Evolutionary conservation across 2,329 filamentous ascomycete species (phyloP).

Genomic region (Lecanicillium sp.): DNA sequence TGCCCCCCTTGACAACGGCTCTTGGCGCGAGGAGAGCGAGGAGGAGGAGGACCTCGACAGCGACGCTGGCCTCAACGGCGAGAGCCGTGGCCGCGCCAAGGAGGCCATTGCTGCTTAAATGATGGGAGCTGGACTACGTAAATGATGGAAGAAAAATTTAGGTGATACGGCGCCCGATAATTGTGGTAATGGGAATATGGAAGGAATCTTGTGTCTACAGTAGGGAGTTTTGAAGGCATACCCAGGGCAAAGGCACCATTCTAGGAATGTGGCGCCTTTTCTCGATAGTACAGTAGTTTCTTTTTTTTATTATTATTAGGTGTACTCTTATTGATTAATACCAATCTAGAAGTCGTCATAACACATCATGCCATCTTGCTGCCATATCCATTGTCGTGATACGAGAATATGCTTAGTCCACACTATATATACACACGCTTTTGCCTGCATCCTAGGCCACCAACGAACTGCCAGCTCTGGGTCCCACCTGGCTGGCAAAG

Average conservation of each 20-base stretch:
- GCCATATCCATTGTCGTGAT: no score
- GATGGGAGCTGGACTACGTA: conserved; percentile 3
- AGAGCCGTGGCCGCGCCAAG: conserved; percentile 48
- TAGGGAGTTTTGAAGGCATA: conserved; percentile 7
- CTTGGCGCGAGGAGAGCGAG: conserved; percentile 67
- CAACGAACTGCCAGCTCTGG: neutral
- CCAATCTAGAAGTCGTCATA: conserved; percentile 8
- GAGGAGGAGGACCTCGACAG: conserved; percentile 54
- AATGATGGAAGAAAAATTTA: conserved; percentile 5
- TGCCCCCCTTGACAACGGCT: conserved; percentile 65
- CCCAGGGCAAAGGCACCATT: conserved; percentile 3
- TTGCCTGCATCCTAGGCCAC: conserved; percentile 4
- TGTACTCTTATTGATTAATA: conserved; percentile 21
- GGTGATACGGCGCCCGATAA: conserved; percentile 4
- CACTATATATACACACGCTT: no score
- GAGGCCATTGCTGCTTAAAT: conserved; percentile 39
- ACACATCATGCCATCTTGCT: no score
- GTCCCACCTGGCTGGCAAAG: conserved; percentile 47
- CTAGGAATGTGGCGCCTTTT: conserved; percentile 5
- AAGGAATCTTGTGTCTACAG: neutral
- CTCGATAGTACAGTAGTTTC: conserved; percentile 8
- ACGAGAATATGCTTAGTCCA: no score
- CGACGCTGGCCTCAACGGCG: conserved; percentile 46
- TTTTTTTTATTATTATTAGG: conserved; percentile 3
- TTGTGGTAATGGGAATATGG: conserved; percentile 7